Conservation (phyloP, 768 basidiomycete genomes). For the Lentinula detonsa region DNA sequence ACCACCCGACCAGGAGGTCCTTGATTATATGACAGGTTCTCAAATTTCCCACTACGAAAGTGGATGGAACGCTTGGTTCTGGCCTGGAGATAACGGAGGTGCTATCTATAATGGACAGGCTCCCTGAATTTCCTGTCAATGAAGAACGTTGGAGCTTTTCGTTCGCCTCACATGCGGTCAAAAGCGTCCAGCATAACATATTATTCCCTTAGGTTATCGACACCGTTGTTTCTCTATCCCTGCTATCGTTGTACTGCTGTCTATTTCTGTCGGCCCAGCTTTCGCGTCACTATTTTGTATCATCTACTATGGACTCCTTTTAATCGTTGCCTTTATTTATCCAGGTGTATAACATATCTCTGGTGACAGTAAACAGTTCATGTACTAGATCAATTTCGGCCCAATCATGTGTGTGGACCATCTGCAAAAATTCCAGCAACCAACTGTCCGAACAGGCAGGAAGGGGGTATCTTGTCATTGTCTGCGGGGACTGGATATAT, state of each 20-base stretch:
- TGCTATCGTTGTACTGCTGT: not conserved
- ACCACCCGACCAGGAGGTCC: not conserved
- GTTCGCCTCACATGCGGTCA: no score
- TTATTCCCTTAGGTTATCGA: not conserved
- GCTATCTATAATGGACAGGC: not conserved
- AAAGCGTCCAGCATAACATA: no score
- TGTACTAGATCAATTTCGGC: not conserved
- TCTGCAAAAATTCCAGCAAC: no score
- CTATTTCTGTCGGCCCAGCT: not conserved
- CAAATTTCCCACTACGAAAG: constrained; percentile 6
- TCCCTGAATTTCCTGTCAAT: no score
- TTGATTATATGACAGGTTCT: constrained; percentile 4
- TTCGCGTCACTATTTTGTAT: not conserved
- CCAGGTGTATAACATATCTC: not conserved
- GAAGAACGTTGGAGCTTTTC: no score
- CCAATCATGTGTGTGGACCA: not conserved
- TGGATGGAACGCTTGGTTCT: constrained; percentile 7
- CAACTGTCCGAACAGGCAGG: no score
- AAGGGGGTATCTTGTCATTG: no score
- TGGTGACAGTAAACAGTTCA: no score
- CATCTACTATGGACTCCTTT: not conserved
- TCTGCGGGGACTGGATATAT: no score
- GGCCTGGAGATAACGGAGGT: constrained; percentile 1
- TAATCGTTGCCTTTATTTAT: not conserved
- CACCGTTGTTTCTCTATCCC: not conserved